phyloP scores from a whole-genome alignment of 2,329 filamentous ascomycete species.

The Cephalotrichum gorgonifer region DNA sequence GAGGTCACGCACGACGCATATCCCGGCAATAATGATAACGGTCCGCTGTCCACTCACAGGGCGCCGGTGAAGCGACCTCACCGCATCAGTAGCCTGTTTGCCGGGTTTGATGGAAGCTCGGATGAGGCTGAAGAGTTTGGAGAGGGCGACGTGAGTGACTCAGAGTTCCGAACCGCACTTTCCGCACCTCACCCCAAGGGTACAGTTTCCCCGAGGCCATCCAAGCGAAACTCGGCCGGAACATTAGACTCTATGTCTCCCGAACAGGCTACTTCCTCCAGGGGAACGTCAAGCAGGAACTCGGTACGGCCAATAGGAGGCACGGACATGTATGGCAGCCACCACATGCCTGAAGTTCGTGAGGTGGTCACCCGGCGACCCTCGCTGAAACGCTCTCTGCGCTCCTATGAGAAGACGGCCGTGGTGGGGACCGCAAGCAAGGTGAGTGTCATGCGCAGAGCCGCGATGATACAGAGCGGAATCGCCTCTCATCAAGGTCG shows the following conservation, averaged over 20 bases:
- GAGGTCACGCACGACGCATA: slow-evolving; percentile 53
- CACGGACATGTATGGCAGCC: slow-evolving; percentile 36
- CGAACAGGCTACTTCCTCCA: slow-evolving; percentile 24
- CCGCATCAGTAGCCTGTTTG: slow-evolving; percentile 75
- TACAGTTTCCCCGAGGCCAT: slow-evolving; percentile 18
- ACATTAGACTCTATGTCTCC: slow-evolving; percentile 27
- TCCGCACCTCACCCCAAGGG: slow-evolving; percentile 40
- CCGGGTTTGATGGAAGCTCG: slow-evolving; percentile 68
- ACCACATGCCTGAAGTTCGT: slow-evolving; percentile 20
- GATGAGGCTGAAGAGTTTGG: slow-evolving; percentile 55
- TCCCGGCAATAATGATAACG: slow-evolving; percentile 72
- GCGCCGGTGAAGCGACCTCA: slow-evolving; percentile 57
- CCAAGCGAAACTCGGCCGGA: slow-evolving; percentile 30
- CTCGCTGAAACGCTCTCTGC: slow-evolving; percentile 17
- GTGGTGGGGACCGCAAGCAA: slow-evolving; percentile 27
- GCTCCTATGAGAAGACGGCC: slow-evolving; percentile 26
- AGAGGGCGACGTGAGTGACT: slow-evolving; percentile 52
- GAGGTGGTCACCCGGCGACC: slow-evolving; percentile 17
- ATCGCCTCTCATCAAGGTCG: slow-evolving; percentile 58
- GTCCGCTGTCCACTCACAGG: slow-evolving; percentile 52
- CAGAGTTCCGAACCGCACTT: slow-evolving; percentile 56
- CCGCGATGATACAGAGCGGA: slow-evolving; percentile 71
- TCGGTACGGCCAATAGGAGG: slow-evolving; percentile 23
- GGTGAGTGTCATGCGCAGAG: slow-evolving; percentile 59
- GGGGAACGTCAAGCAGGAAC: slow-evolving; percentile 15